Percentiles rank a stretch among this genome's conserved stretches.
Conservation (phyloP, 23 red algal genomes). For the Gracilaria gracilis region DNA sequence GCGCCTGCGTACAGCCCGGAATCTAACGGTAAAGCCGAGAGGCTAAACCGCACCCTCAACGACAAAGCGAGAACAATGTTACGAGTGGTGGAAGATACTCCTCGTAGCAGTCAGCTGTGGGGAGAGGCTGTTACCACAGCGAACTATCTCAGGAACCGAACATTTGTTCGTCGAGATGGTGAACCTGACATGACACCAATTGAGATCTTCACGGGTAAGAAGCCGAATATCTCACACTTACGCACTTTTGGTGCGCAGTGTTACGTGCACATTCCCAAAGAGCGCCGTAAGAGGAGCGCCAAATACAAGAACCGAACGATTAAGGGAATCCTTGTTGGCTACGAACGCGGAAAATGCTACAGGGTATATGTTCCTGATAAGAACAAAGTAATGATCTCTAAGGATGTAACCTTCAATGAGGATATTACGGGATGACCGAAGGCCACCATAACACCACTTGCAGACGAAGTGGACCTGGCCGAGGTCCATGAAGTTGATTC, state of each 20-base stretch:
- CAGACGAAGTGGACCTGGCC: not conserved
- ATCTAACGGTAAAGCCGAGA: not conserved
- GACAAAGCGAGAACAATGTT: not conserved
- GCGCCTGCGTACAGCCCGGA: not conserved
- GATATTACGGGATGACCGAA: not conserved
- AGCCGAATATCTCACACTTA: slow-evolving; percentile 1
- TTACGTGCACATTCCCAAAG: slow-evolving; percentile 10
- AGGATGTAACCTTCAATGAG: not conserved
- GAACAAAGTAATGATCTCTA: not conserved
- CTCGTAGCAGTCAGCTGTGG: too few relatives aligned
- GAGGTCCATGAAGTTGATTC: not conserved
- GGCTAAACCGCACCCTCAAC: slow-evolving; percentile 3
- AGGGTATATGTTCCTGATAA: slow-evolving; percentile 3
- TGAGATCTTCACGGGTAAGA: not conserved
- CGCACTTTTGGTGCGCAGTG: not conserved
- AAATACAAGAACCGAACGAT: not conserved
- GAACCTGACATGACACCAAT: not conserved
- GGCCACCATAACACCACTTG: not conserved
- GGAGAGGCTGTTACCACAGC: too few relatives aligned
- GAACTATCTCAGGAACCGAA: not conserved
- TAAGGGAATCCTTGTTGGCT: slow-evolving; percentile 18
- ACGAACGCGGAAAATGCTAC: not conserved
- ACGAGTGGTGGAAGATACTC: too few relatives aligned
- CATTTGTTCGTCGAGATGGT: not conserved
- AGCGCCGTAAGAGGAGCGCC: not conserved